Evolutionary conservation across 257 asterid species (phyloP), one percentile per base, ranked within the genome.

Genomic region (Datura wrightii): DNA sequence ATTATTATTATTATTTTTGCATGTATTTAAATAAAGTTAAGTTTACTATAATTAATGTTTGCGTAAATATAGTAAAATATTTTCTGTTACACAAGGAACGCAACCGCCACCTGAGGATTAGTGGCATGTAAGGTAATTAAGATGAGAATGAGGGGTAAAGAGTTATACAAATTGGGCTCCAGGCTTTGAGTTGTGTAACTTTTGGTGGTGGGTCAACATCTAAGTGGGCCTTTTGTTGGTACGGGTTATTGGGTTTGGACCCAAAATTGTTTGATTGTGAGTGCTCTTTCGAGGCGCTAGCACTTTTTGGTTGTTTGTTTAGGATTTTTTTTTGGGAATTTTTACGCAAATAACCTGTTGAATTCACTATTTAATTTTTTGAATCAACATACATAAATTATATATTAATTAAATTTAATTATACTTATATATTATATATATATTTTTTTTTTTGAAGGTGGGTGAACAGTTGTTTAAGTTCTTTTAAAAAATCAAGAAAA

Each of bases 161-260:
- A 3, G 53, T 58, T 85, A 63, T 74, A 60, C 65, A 82, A 11
- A 19, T 86, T 83, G 91, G 89, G 91, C 89, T 88, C 90, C 89
- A 84, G 83, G 78, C 34, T 9, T 80, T 39, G 44, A 76, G 62
- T 48, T 76, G 62, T 50, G 44, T 24, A 50, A 50, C 63, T 76
- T 52, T 66, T 48, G 90, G 79, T 87, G 87, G 90, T 88, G 89
- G 93, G 91, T 70, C 89, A 66, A 39, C 36, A 7, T 86, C 34
- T 11, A 10, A 80, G 90, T 84, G 88, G 90, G 91, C 92, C 91
- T 82, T 41, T 31, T 66, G 16, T 55, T 76, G 63, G 82, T 52
- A 44, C 18, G 24, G 37, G 60, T 53, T 85, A 80, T 69, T 84
- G 82, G 88, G 76, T 78, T 84, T 56, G 85, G 84, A 13, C 88